These are phyloP conservation scores for Wickerhamiella siamensis DNA, from an alignment of 805 yeast species.

Conservation along the genomic window DNA sequence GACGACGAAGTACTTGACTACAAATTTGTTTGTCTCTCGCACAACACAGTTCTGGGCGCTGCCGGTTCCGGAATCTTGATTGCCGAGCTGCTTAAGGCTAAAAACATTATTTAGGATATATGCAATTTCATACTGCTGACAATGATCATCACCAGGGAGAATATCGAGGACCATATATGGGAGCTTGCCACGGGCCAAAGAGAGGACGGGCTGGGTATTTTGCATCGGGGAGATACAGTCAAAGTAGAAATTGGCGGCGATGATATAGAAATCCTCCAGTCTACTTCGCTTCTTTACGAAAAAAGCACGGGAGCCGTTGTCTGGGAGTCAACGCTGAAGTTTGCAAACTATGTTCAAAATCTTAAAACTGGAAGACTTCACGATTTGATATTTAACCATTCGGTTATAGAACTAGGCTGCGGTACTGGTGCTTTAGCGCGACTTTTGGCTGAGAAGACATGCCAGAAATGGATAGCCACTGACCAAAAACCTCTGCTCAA, in stretches of 20 bases:
- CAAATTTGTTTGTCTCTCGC: constrained; percentile 95
- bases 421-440: constrained; percentile 18
- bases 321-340: constrained; percentile 14
- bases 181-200: constrained; percentile 1
- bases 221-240: constrained; percentile 2
- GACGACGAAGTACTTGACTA: constrained; percentile 84
- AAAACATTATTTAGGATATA: constrained; percentile 43
- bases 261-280: constrained; percentile 10
- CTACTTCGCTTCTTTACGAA: constrained; percentile 9
- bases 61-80: constrained; percentile 96
- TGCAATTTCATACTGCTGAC: neutral
- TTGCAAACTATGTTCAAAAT: constrained; percentile 8
- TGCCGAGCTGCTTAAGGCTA: constrained; percentile 77
- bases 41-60: constrained; percentile 95
- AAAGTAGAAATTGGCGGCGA: constrained; percentile 4
- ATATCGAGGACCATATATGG: constrained; percentile 7
- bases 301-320: constrained; percentile 18
- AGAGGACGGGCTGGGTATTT: constrained; percentile 9
- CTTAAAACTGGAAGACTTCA: neutral
- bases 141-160: constrained; percentile 3
- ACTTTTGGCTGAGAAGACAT: constrained; percentile 4
- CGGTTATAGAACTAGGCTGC: constrained; percentile 16
- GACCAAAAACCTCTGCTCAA: constrained; percentile 17
- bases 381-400: neutral
- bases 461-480: constrained; percentile 10